Percentiles rank a stretch among this genome's conserved stretches.
Evolutionary conservation across 208 protist genomes (phyloP).

Genomic region (Porcisia hertigi): DNA sequence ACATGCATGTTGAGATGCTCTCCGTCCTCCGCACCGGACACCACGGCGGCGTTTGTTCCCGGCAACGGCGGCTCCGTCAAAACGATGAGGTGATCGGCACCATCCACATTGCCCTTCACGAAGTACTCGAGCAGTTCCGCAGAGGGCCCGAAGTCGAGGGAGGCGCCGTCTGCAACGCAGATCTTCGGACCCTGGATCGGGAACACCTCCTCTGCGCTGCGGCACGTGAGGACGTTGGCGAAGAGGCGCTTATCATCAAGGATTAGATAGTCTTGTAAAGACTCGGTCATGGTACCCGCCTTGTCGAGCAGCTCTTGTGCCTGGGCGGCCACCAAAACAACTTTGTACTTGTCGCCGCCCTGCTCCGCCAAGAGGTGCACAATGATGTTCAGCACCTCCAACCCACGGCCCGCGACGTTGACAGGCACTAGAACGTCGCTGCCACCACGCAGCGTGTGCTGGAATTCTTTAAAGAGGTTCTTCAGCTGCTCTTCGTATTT

Average conservation of each 20-base stretch:
- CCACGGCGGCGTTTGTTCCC: slow-evolving; percentile 53
- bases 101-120: slow-evolving; percentile 31
- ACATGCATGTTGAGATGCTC: slow-evolving; percentile 42
- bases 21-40: slow-evolving; percentile 38
- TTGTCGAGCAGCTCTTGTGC: slow-evolving; percentile 77
- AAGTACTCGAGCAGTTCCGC: slow-evolving; percentile 68
- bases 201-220: slow-evolving; percentile 68
- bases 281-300: slow-evolving; percentile 85
- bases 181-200: slow-evolving; percentile 67
- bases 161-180: slow-evolving; percentile 75
- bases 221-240: slow-evolving; percentile 74
- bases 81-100: slow-evolving; percentile 75
- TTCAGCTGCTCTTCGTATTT: slow-evolving; percentile 77
- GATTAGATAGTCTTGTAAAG: slow-evolving; percentile 76
- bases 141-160: slow-evolving; percentile 71
- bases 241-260: slow-evolving; percentile 72
- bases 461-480: slow-evolving; percentile 74
- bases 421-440: slow-evolving; percentile 87
- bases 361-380: slow-evolving; percentile 70
- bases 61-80: slow-evolving; percentile 48
- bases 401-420: slow-evolving; percentile 63
- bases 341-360: slow-evolving; percentile 81
- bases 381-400: slow-evolving; percentile 80
- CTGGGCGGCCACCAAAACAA: slow-evolving; percentile 76
- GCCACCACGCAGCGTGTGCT: slow-evolving; percentile 82